Base-by-base conservation (phyloP, 2,329 filamentous ascomycete genomes). In the Fusarium siculi region DNA sequence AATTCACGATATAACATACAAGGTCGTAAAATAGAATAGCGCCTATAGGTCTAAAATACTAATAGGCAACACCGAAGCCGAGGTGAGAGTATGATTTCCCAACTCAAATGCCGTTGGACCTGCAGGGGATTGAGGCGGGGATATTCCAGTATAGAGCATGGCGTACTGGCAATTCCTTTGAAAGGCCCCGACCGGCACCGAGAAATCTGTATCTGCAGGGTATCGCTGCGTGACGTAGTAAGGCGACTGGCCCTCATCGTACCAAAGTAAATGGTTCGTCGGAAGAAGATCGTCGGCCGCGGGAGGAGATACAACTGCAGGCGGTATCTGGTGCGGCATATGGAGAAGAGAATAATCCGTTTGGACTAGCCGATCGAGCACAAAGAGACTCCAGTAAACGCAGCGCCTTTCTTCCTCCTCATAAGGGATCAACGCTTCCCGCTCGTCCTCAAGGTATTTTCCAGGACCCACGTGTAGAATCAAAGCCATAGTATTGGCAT, bases 311-410 rank as follows among this genome's bases (percentile, higher is more conserved):
- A 63, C 42, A 30, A 63, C 19, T 2, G 83, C 80, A 42, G 78
- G 77, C 42, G 81, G 79, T 54, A 83, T 77, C 59, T 83, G 78
- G 7, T 76, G 69, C 12, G 79, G 79, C 42, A 79, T 79, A 66
- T 73, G 74, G 37, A 76, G 74, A n/a, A 80, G 75, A 46, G 68
- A 70, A 58, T 72, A 76, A 52, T 81, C 79, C 15, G 79, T 76
- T 19, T 81, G 80, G 25, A 79, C 70, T 12, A 81, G 74, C 28
- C 84, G 82, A 63, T 85, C 84, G 21, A 85, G 75, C 19, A 85
- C 82, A 59, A 85, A 82, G 32, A 85, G 75, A 3, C 80, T 81
- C 84, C 84, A 85, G 79, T 84, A 85, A 23, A 85, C 71, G 36
- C 81, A 80, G 43, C 82, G 79, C 7, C 76, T 76, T 67, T 84